Evolutionary conservation across 2,329 filamentous ascomycete species (phyloP).

Genomic region (Trichoderma brevicompactum): DNA sequence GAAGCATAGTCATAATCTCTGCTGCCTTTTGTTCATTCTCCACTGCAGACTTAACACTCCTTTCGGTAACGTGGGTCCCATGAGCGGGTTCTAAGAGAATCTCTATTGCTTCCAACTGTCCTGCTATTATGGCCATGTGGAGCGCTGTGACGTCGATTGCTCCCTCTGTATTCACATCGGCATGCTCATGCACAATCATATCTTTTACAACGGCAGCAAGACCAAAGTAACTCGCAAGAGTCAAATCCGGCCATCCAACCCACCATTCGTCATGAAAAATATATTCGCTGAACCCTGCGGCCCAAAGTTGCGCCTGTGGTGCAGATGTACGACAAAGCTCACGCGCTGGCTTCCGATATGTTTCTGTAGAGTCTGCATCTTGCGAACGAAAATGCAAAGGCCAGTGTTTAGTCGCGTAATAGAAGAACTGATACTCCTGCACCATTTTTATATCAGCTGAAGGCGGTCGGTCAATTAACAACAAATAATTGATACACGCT

Average conservation of each 20-base stretch:
- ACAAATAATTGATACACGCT: constrained; percentile 14
- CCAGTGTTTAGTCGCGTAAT: constrained; percentile 1
- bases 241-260: constrained; percentile 27
- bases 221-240: constrained; percentile 27
- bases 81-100: background rate
- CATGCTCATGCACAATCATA: background rate
- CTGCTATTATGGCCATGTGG: background rate
- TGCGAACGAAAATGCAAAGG: background rate
- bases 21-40: too few species aligned
- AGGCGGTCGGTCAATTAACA: background rate
- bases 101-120: background rate
- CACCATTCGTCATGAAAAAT: background rate
- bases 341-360: background rate
- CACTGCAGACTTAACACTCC: too few species aligned
- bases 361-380: background rate
- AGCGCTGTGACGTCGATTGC: too few species aligned
- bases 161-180: background rate
- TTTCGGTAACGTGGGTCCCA: too few species aligned
- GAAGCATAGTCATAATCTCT: background rate
- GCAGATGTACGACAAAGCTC: background rate
- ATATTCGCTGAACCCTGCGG: background rate
- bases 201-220: constrained; percentile 8
- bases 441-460: background rate
- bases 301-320: background rate
- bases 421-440: background rate